Percentiles rank a stretch among this genome's conserved stretches.
Evolutionary conservation across 2,329 filamentous ascomycete genomes (phyloP).

Genomic region (Exophiala xenobiotica): DNA sequence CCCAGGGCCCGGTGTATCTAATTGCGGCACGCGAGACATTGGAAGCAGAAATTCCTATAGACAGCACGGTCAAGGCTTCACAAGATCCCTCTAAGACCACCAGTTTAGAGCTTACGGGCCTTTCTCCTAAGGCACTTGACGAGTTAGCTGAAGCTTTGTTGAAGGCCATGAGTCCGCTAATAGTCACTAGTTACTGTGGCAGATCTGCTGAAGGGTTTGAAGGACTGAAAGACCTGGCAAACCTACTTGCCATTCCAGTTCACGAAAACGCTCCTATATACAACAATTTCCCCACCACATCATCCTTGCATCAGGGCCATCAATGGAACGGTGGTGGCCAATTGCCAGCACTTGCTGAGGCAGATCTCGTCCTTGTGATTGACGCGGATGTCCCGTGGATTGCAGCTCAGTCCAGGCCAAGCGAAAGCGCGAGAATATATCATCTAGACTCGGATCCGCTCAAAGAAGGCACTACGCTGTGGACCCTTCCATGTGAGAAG

Average conservation of each 20-base stretch:
- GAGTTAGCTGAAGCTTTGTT: conserved; percentile 44
- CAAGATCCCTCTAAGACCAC: conserved; percentile 69
- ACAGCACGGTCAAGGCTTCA: conserved; percentile 23
- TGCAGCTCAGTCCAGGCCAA: not conserved
- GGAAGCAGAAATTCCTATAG: conserved; percentile 26
- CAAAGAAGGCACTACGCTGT: not conserved
- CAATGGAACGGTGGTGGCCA: conserved; percentile 1
- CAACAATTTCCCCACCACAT: conserved; percentile 26
- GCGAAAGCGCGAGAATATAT: not conserved
- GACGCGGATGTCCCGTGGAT: not conserved
- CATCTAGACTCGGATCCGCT: not conserved
- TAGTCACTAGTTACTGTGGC: conserved; percentile 44
- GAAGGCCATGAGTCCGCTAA: conserved; percentile 47
- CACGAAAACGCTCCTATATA: not conserved
- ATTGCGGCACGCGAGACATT: conserved; percentile 33
- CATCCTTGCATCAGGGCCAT: conserved; percentile 1
- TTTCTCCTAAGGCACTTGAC: conserved; percentile 48
- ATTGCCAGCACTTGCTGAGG: not conserved
- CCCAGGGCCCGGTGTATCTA: conserved; percentile 32
- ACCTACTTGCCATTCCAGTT: not conserved
- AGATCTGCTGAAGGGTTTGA: not conserved
- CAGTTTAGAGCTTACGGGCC: conserved; percentile 64
- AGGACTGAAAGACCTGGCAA: not conserved
- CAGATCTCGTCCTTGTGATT: not conserved
- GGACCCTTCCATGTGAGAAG: not conserved